These are phyloP conservation scores for Scutellaria minor DNA, from an alignment of 257 asterid genomes.

Conservation along the genomic window DNA sequence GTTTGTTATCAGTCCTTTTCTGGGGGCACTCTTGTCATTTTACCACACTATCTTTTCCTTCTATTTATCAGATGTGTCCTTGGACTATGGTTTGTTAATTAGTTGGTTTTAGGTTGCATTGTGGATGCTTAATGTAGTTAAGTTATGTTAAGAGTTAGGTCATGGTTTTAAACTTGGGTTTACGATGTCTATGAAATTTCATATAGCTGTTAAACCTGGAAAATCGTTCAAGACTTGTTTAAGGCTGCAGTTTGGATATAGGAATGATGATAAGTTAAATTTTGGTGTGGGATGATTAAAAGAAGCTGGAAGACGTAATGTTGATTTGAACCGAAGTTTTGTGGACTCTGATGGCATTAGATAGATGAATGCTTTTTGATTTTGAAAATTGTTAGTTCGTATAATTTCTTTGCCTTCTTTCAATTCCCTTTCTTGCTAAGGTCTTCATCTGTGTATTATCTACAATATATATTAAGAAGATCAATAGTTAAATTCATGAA, in stretches of 20 bases:
- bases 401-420: not conserved
- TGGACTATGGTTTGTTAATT: slow-evolving; percentile 2
- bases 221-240: not conserved
- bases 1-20: slow-evolving; percentile 49
- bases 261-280: not conserved
- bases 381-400: not conserved
- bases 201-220: slow-evolving; percentile 12
- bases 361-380: not conserved
- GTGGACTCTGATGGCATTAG: slow-evolving; percentile 2
- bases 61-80: slow-evolving; percentile 20
- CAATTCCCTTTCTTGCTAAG: not conserved
- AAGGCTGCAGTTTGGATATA: not conserved
- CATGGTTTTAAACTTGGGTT: not conserved
- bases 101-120: not conserved
- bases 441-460: not conserved
- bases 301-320: slow-evolving; percentile 30
- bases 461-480: not conserved
- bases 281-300: slow-evolving; percentile 20
- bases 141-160: not conserved
- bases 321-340: slow-evolving; percentile 28
- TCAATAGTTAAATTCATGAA: not conserved
- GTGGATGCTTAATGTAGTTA: not conserved
- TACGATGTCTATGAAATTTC: not conserved
- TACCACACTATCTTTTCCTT: slow-evolving; percentile 16
- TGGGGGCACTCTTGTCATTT: slow-evolving; percentile 44